Base-by-base conservation (phyloP, 805 yeast species). In the Candida koratica region DNA sequence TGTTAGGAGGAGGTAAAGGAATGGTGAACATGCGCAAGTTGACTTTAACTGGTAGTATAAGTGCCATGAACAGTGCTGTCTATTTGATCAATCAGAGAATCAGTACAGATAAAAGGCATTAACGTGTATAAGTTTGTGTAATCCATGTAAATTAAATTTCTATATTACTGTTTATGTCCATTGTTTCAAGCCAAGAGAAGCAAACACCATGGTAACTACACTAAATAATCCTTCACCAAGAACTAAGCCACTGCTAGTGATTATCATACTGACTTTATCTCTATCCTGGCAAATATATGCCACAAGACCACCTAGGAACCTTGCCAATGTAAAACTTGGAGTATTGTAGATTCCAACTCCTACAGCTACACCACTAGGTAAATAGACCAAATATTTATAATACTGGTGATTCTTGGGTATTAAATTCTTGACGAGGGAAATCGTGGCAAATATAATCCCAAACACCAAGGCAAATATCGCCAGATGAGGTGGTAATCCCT, bases 361-460 rank as follows among this genome's bases (percentile, higher is more conserved):
- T 12, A 89, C 96, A 2, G 98, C 97, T 17, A 93, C 94, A 9
- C 98, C 98, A 15, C 87, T 81, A 1, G 98, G 98, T 17, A 90
- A 61, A 61, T 73, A 85, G 2, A 69, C 61, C 39, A 77, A 48
- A 38, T 67, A 67, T 32, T 58, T 60, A 34, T 68, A 63, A 37
- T 54, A 58, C 28, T 50, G 56, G 28, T 62, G 57, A 7, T 59
- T 47, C 33, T 71, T 68, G 11, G 79, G 68, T 4, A 80, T 45
- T 1, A 73, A 56, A 44, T 86, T 76, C 43, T 79, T 79, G 12
- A 79, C 46, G 23, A 88, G 60, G 0, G 95, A 74, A 6, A 88
- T 75, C 2, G 73, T 25, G 1, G 81, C 95, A 58, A 89, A 88
- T 0, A 79, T 47, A 1, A 73, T 42, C 0, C 90, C 94, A 50